These are phyloP conservation scores for Aspergillus fructus DNA, from an alignment of 2,329 filamentous ascomycete genomes.

Conservation along the genomic window DNA sequence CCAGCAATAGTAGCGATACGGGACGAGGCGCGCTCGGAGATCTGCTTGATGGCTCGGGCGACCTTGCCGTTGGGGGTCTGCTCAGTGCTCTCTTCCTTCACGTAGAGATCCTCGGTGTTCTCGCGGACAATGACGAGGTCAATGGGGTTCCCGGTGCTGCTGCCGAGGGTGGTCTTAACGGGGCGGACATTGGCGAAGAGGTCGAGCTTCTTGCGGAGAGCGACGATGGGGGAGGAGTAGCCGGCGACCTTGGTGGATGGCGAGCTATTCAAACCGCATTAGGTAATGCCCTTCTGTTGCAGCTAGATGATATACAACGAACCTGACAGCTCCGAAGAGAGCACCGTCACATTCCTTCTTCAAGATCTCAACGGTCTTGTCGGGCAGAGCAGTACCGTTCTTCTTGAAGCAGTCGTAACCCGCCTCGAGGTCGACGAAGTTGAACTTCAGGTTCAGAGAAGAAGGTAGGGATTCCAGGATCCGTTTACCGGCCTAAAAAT, in stretches of 20 bases:
- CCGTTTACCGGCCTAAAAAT: slow-evolving; percentile 68
- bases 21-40: slow-evolving; percentile 78
- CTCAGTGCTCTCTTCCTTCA: slow-evolving; percentile 91
- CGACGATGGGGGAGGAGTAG: slow-evolving; percentile 96
- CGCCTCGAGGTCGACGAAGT: slow-evolving; percentile 88
- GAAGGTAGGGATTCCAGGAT: slow-evolving; percentile 88
- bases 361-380: slow-evolving; percentile 85
- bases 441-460: slow-evolving; percentile 91
- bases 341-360: slow-evolving; percentile 92
- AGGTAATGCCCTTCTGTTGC: background rate
- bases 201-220: slow-evolving; percentile 89
- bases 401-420: slow-evolving; percentile 92
- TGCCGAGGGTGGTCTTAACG: slow-evolving; percentile 73
- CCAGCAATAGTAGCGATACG: slow-evolving; percentile 92
- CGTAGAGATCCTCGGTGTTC: slow-evolving; percentile 98
- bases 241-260: slow-evolving; percentile 86
- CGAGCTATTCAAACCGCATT: slow-evolving; percentile 53
- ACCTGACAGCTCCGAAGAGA: slow-evolving; percentile 90
- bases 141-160: slow-evolving; percentile 59
- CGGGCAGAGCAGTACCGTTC: slow-evolving; percentile 83
- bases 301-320: slow-evolving; percentile 11
- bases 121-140: slow-evolving; percentile 98
- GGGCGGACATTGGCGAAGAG: slow-evolving; percentile 97
- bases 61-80: slow-evolving; percentile 73
- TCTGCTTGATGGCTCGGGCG: slow-evolving; percentile 96